phyloP scores from a whole-genome alignment of 805 yeast species.

The Saccharomyces mikatae region DNA sequence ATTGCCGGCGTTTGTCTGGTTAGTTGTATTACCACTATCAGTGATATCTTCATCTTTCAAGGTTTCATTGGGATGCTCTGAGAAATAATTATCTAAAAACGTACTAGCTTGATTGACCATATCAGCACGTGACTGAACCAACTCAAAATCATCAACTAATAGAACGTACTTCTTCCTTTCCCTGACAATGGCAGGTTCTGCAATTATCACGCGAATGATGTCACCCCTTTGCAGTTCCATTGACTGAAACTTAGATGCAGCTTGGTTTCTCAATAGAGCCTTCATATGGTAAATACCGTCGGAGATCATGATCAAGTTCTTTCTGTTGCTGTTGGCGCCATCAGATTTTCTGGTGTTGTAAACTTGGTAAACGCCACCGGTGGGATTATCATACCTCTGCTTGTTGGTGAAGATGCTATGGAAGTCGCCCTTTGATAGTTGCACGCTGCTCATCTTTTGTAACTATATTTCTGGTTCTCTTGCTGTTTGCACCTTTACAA shows the following conservation, averaged over 20 bases:
- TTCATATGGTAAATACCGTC: constrained; percentile 47
- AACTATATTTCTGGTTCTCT: background rate
- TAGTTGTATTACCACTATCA: constrained; percentile 9
- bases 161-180: constrained; percentile 41
- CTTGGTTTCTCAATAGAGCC: constrained; percentile 46
- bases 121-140: constrained; percentile 34
- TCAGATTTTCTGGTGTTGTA: constrained; percentile 28
- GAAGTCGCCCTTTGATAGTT: constrained; percentile 23
- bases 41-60: constrained; percentile 23
- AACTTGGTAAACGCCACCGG: constrained; percentile 27
- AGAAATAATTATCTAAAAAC: constrained; percentile 50
- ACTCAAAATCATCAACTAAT: constrained; percentile 40
- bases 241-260: constrained; percentile 37
- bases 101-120: constrained; percentile 33
- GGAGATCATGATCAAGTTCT: constrained; percentile 35
- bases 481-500: background rate
- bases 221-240: constrained; percentile 41
- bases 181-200: constrained; percentile 29
- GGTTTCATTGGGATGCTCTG: constrained; percentile 46
- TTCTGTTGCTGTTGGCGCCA: constrained; percentile 19
- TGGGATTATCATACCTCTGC: constrained; percentile 26
- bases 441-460: constrained; percentile 13
- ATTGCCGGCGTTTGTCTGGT: constrained; percentile 5
- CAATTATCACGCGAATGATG: constrained; percentile 24
- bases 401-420: constrained; percentile 24